Evolutionary conservation across 2,329 filamentous ascomycete genomes (phyloP), one percentile per base, ranked within the genome.

Genomic region (Fusarium brachygibbosum): DNA sequence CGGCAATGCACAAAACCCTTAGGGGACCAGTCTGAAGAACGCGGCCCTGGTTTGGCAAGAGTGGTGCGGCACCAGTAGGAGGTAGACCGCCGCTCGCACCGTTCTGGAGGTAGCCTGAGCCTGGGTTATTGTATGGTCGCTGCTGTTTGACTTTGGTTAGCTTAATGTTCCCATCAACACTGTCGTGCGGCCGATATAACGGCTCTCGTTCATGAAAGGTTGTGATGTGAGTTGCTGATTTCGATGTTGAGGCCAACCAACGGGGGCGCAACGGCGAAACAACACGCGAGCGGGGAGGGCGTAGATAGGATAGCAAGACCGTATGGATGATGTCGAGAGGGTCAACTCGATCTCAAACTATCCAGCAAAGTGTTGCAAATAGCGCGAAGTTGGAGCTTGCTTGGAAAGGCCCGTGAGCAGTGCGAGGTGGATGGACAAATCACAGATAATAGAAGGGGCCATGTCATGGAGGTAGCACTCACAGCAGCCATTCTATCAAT

Each of bases 1-100:
- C 90, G 68, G 90, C 90, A 78, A 92, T 88, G 78, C 90, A 92
- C 54, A 92, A 84, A 54, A 92, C 86, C 80, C 90, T 84, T 66
- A 90, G 86, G 40, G 88, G 87, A 19, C 89, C 89, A 56, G 85
- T 88, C 78, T 91, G 88, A 75, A 91, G 83, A 69, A 91, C 79
- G 69, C 89, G 87, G 64, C 89, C 89, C 77, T 91, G 88, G 79
- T 91, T 91, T 58, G 89, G 89, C 62, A 91, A 83, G 57, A 91
- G 86, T 69, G 89, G 89, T 42, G 87, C 85, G 70, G 88, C 88
- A 76, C 88, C 88, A 40, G 87, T 82, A 69, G 85, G 86, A 63
- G 83, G 80, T 44, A 87, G 78, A 67, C 82, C 80, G 65, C 82
- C 80, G 59, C 81, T 80, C 69, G 84, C 86, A 77, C 88, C 89